phyloP scores from a whole-genome alignment of 2,329 filamentous ascomycete species.

The Penicillium sp. region DNA sequence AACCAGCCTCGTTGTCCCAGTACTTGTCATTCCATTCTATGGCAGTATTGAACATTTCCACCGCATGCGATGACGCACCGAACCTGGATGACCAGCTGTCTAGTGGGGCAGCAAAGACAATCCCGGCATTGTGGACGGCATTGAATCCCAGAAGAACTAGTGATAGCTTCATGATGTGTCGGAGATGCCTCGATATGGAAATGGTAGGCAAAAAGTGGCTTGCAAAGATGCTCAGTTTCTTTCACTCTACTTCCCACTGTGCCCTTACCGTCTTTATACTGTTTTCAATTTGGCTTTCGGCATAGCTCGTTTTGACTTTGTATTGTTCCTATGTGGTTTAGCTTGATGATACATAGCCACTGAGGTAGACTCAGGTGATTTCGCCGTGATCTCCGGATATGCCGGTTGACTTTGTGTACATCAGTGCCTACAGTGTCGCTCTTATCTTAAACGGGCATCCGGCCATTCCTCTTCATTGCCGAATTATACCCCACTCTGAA shows the following conservation, averaged over 20 bases:
- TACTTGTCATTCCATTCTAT: slow-evolving; percentile 22
- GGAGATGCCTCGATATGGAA: background rate
- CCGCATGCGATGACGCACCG: background rate
- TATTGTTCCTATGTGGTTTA: background rate
- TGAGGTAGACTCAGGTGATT: background rate
- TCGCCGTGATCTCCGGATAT: background rate
- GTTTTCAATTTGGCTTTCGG: background rate
- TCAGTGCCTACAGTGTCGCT: background rate
- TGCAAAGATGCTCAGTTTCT: background rate
- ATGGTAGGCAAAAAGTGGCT: background rate
- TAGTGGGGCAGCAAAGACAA: background rate
- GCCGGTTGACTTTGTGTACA: background rate
- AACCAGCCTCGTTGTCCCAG: slow-evolving; percentile 19
- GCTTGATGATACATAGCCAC: background rate
- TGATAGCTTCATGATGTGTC: background rate
- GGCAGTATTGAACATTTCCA: slow-evolving; percentile 19
- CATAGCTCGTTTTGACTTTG: background rate
- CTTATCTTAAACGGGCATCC: background rate
- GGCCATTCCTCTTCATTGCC: background rate
- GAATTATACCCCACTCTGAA: background rate
- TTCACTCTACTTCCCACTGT: background rate
- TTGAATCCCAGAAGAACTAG: background rate
- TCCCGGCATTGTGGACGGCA: background rate
- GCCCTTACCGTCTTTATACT: background rate
- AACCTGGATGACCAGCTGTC: background rate